Percentiles rank a stretch among this genome's conserved stretches.
Conservation (phyloP, 345 rosid species). For the Durio zibethinus region DNA sequence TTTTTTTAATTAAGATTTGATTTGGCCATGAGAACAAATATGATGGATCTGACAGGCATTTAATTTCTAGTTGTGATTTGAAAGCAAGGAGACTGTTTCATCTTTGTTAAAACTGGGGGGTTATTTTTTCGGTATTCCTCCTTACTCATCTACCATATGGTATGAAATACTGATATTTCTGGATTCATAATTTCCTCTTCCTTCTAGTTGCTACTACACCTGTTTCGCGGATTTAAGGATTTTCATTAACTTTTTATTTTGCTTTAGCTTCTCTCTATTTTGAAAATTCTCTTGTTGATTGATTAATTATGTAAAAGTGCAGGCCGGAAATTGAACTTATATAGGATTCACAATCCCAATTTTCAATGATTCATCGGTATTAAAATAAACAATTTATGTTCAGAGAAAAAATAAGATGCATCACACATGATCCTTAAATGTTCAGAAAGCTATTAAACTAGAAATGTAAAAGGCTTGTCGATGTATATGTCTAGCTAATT, state of each 20-base stretch:
- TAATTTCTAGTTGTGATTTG: constrained; percentile 70
- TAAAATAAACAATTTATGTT: background rate
- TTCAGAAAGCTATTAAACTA: no score
- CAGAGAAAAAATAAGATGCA: background rate
- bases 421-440: background rate
- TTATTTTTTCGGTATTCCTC: constrained; percentile 90
- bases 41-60: background rate
- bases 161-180: constrained; percentile 39
- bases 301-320: background rate
- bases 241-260: background rate
- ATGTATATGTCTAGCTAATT: no score
- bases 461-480: no score
- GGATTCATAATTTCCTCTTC: background rate
- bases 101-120: constrained; percentile 91
- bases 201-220: background rate
- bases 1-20: background rate
- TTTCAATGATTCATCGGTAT: background rate
- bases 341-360: background rate
- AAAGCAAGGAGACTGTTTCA: constrained; percentile 89
- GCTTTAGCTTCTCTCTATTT: constrained; percentile 9
- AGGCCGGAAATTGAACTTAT: background rate
- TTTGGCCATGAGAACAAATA: background rate
- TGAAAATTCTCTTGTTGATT: background rate
- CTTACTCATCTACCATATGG: constrained; percentile 99
- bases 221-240: background rate